Evolutionary conservation across 495 filamentous ascomycete genomes (phyloP).

Genomic region (Tirmania nivea): DNA sequence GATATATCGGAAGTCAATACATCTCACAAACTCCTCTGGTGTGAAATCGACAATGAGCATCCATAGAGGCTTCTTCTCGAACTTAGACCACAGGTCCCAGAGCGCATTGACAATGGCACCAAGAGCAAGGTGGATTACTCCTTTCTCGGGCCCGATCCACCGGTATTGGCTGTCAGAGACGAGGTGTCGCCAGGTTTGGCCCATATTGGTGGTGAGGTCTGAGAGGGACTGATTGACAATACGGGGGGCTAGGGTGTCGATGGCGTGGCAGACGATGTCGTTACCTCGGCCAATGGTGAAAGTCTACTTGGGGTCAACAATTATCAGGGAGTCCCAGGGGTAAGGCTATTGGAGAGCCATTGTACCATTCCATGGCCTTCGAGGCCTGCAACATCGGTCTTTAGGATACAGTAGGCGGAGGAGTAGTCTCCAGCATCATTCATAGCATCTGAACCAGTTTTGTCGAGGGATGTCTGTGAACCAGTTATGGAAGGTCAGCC

Average conservation of each 20-base stretch:
- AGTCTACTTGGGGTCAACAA: constrained; percentile 30
- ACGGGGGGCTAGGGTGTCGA: constrained; percentile 51
- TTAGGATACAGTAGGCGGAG: constrained; percentile 73
- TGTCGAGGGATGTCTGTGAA: constrained; percentile 62
- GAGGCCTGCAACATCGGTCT: constrained; percentile 46
- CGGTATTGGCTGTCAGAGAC: constrained; percentile 76
- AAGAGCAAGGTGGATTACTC: constrained; percentile 79
- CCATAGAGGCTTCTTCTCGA: constrained; percentile 72
- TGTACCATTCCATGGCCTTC: constrained; percentile 59
- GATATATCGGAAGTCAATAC: constrained; percentile 87
- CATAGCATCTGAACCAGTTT: constrained; percentile 93
- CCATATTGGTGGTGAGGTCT: constrained; percentile 60
- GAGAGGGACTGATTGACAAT: constrained; percentile 51
- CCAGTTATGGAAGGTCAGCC: background rate
- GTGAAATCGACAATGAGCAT: constrained; percentile 72
- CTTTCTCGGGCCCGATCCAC: constrained; percentile 92
- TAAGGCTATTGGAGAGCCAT: too few relatives aligned
- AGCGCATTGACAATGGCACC: constrained; percentile 80
- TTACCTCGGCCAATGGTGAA: constrained; percentile 95
- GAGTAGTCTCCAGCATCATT: constrained; percentile 89
- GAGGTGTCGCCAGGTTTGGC: constrained; percentile 73
- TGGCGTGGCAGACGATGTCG: constrained; percentile 76
- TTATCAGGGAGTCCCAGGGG: background rate
- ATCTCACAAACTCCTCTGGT: constrained; percentile 63
- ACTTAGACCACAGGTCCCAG: constrained; percentile 91